Base-by-base conservation (phyloP, 139 green algal genomes). In the Microglena sp. region DNA sequence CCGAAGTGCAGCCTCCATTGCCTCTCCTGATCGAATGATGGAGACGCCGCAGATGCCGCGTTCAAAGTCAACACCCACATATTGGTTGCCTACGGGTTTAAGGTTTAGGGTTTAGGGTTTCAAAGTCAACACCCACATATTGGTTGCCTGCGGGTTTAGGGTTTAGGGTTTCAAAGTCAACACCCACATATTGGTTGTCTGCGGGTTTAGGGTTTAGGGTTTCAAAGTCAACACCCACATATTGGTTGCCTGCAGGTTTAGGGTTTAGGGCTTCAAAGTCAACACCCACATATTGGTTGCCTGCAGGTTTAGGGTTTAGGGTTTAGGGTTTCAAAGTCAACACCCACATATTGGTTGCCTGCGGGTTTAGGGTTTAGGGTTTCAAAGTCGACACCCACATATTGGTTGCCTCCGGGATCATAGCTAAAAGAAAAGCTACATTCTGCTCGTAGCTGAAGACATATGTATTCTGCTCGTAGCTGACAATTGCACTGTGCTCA, bases 251-350 rank as follows among this genome's bases (percentile, higher is more conserved):
- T 82, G 60, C 8, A n/a, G n/a, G n/a, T n/a, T n/a, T n/a, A n/a
- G n/a, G n/a, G n/a, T n/a, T n/a, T n/a, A n/a, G n/a, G n/a, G n/a
- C n/a, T n/a, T n/a, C n/a, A n/a, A n/a, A n/a, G n/a, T n/a, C n/a
- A n/a, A n/a, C n/a, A n/a, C n/a, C n/a, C n/a, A n/a, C n/a, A n/a
- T n/a, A n/a, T n/a, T n/a, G n/a, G n/a, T n/a, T n/a, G n/a, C n/a
- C n/a, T n/a, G n/a, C n/a, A n/a, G n/a, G n/a, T n/a, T n/a, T n/a
- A n/a, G n/a, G n/a, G n/a, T n/a, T n/a, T n/a, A n/a, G n/a, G n/a
- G n/a, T n/a, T n/a, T n/a, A n/a, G n/a, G n/a, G n/a, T n/a, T 8
- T 83, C 86, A 86, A 98, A 98, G 62, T 97, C 87, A 1, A 98
- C 91, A 11, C 93, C 92, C 35, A 92, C 82, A 60, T 97, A 97